Base-by-base conservation (phyloP, 1,139 yeast genomes). In the Suhomyces bolitotheri region DNA sequence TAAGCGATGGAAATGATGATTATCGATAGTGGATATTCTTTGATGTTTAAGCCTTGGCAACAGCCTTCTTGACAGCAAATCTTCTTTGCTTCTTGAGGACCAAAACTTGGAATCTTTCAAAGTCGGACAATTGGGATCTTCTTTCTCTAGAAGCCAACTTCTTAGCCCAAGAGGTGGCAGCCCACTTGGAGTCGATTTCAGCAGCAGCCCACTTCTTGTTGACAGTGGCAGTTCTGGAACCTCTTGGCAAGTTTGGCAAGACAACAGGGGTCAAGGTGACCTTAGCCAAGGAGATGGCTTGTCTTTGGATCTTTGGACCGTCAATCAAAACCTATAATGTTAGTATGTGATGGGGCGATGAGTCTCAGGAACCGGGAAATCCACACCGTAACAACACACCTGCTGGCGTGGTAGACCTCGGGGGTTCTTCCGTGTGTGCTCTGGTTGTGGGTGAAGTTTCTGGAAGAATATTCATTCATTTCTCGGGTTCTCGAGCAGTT, bases 21-120 rank as follows among this genome's bases (percentile, higher is more conserved):
- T 45, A 44, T 46, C 47, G 44, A 43, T 39, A 49, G 46, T 49
- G 36, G 46, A 43, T 39, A 44, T 49, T 49, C 49, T 36, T 31
- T 22, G 32, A 16, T 34, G 51, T 47, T 49, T 54, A 55, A 44
- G 58, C 58, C 56, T 55, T 53, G 45, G 58, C 60, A 46, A 68
- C 62, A 58, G 73, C 72, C 61, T 88, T 90, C 79, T 85, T 86
- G 65, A 90, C 90, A 73, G 92, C 89, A 68, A 71, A 82, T 78
- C 92, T 85, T 77, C 88, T 88, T 81, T 90, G 96, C 82, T 89
- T 92, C 86, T 86, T 90, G 72, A 88, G 83, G 59, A 88, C 94
- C 71, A 86, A 70, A 60, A 90, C 98, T 81, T 92, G 97, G 97
- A 92, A 92, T 83, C 99, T 90, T 80, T 92, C 97, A 64, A 92